Evolutionary conservation across 345 rosid species (phyloP).

Genomic region (Brassica napus): Da-Ae NC_063450.1:54012001-54012500

Average conservation of each 20-base stretch:
- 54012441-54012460: neutral
- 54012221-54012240: too few species aligned
- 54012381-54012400: too few species aligned
- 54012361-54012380: too few species aligned
- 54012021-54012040: constrained; percentile 55
- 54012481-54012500: neutral
- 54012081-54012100: constrained; percentile 59
- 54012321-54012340: too few species aligned
- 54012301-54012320: too few species aligned
- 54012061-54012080: constrained; percentile 41
- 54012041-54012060: constrained; percentile 51
- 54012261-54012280: too few species aligned
- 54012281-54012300: too few species aligned
- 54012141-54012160: constrained; percentile 56
- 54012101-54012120: constrained; percentile 51
- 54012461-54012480: neutral
- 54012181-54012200: constrained; percentile 54
- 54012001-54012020: constrained; percentile 46
- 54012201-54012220: constrained; percentile 42
- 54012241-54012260: too few species aligned
- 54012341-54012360: too few species aligned
- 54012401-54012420: too few species aligned
- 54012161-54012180: constrained; percentile 41
- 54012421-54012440: too few species aligned
- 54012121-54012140: constrained; percentile 52